These are phyloP conservation scores for Terfezia claveryi DNA, from an alignment of 495 filamentous ascomycete genomes.

Conservation along the genomic window DNA sequence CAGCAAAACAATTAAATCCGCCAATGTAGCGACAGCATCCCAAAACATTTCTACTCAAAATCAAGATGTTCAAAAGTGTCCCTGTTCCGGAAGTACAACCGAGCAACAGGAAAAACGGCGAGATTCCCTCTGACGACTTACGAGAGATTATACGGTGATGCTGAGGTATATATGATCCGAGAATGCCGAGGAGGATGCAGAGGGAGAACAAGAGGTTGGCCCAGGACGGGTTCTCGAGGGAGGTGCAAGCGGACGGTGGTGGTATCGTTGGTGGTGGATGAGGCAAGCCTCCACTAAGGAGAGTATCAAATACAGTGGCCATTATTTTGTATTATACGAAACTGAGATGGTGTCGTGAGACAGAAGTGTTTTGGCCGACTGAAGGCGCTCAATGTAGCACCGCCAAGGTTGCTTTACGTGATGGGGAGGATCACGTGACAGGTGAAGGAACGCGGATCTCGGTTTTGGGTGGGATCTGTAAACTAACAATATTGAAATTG, in stretches of 20 bases:
- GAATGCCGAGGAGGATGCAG: constrained; percentile 70
- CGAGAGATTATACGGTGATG: constrained; percentile 74
- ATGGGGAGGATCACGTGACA: no score
- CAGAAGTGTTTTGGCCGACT: no score
- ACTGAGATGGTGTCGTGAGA: no score
- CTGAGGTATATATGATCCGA: constrained; percentile 86
- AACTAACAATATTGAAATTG: no score
- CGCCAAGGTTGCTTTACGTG: no score
- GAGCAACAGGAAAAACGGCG: constrained; percentile 78
- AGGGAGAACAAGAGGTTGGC: constrained; percentile 17
- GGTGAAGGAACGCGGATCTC: no score
- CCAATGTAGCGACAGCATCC: constrained; percentile 58
- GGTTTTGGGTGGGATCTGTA: no score
- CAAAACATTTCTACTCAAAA: constrained; percentile 57
- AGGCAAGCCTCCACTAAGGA: no score
- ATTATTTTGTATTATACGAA: no score
- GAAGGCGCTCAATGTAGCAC: no score
- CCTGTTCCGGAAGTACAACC: constrained; percentile 73
- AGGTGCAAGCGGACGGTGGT: constrained; percentile 2
- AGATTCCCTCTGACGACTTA: constrained; percentile 83
- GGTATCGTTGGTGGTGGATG: neutral
- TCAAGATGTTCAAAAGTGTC: constrained; percentile 75
- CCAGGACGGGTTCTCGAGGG: constrained; percentile 14
- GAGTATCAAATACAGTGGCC: no score
- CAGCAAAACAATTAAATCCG: constrained; percentile 63